Evolutionary conservation across 148 eudicot species (phyloP), one percentile per base, ranked within the genome.

Genomic region (Camellia sinensis): DNA sequence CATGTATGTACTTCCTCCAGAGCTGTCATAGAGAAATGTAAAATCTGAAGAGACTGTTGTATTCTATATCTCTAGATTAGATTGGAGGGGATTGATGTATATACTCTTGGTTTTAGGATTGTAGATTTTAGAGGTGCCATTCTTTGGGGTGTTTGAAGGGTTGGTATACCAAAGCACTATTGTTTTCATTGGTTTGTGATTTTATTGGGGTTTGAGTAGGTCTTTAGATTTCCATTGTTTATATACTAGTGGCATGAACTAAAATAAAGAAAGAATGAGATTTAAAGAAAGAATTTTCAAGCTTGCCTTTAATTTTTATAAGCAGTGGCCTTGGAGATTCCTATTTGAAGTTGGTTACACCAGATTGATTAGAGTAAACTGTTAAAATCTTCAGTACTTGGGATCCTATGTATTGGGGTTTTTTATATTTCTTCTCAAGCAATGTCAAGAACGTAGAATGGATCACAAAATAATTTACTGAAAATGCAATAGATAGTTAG

Each of bases 121-220:
- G 17, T 43, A 7, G 59, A 1, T 17, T 18, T 70, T 70, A 5
- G 46, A 45, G 56, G 46, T 18, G 29, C 21, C 8, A 19, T n/a
- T n/a, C 18, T 40, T 71, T 19, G 14, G 50, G 48, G 8, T n/a
- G 59, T n/a, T 71, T 71, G 41, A 2, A 71, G 73, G 48, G 73
- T 6, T n/a, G 40, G 12, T 3, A 40, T 74, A 4, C 62, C 46
- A 2, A 37, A 56, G 46, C 15, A 40, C 43, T 56, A 59, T 37
- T 22, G n/a, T 14, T 17, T 73, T 40, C 64, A 56, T 74, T 74
- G 61, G n/a, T 74, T 74, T 40, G 48, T 74, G 67, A 64, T 64
- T 64, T 37, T 64, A 74, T 56, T 37, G 48, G 64, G 61, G 13
- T 11, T 46, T 72, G 37, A 37, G 19, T 17, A 17, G 62, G 62